Base-by-base conservation (phyloP, 2,329 filamentous ascomycete species). In the Pseudogymnoascus destructans region DNA sequence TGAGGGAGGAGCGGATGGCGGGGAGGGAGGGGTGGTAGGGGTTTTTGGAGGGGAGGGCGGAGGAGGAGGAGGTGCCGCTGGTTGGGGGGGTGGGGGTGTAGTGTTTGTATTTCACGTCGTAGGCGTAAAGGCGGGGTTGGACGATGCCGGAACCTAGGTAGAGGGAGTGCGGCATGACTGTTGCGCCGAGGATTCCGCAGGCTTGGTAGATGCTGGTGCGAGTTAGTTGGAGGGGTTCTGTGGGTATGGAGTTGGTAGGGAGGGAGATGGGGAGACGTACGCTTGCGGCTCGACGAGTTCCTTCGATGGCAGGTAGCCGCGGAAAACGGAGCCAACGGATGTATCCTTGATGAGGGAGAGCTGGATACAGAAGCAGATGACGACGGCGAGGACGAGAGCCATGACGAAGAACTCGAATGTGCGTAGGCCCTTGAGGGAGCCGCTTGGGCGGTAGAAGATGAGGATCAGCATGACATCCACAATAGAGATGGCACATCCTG, bases 181-280 rank as follows among this genome's bases (percentile, higher is more conserved):
- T 90, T 3, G 86, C 86, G 1, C 86, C 86, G 0, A 90, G 74
- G 59, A 90, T 90, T 57, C 86, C 86, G 62, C 86, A 90, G 1
- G 85, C 79, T 69, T 87, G 83, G 67, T 86, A 87, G 0, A 84
- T 66, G 54, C 75, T 70, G 58, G 11, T 21, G 27, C 2, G 6
- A 11, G 19, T 36, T 27, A 57, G 25, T 17, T 15, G 11, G 11
- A 10, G 32, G 5, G 15, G 15, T 32, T 30, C 19, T 32, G 4
- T 23, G 17, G 3, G 17, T 57, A 19, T 2, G 19, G 15, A 11
- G 40, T 7, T 27, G 11, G 11, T 1, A 10, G 17, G 7, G 9
- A 17, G 23, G 15, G 25, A 66, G 38, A 4, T 38, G 23, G 1
- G n/a, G 6, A 3, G 5, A 60, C 71, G 60, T 64, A 77, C 71